These are phyloP conservation scores for Apiotrichum siamense DNA, from an alignment of 1,284 basidiomycete species.

Conservation along the genomic window DNA sequence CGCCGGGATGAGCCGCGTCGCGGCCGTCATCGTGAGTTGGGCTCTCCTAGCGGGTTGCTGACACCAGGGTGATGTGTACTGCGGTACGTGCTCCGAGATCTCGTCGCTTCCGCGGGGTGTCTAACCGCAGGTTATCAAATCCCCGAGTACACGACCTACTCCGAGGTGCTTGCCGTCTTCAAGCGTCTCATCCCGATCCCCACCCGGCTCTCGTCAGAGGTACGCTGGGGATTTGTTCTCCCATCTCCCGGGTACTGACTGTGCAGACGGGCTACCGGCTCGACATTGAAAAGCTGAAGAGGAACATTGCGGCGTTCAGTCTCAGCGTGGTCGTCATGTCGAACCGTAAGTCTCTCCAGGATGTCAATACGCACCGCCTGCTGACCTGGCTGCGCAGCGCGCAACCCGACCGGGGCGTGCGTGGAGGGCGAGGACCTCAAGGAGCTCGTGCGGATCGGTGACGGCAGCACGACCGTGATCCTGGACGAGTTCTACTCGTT, in stretches of 20 bases:
- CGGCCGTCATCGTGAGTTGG: constrained; percentile 61
- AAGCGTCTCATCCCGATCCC: constrained; percentile 83
- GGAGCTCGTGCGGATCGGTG: constrained; percentile 62
- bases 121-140: constrained; percentile 27
- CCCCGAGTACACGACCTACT: constrained; percentile 47
- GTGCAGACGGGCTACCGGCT: constrained; percentile 59
- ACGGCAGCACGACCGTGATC: constrained; percentile 65
- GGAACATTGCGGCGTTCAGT: constrained; percentile 50
- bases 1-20: constrained; percentile 79
- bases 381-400: constrained; percentile 9
- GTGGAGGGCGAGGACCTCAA: constrained; percentile 69
- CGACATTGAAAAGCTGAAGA: constrained; percentile 54
- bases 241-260: background rate
- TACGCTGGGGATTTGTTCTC: too few relatives aligned
- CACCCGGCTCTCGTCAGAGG: constrained; percentile 50
- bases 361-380: too few relatives aligned
- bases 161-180: constrained; percentile 74
- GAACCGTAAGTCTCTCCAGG: constrained; percentile 51
- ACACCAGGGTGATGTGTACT: constrained; percentile 35
- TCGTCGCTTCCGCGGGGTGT: background rate
- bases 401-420: constrained; percentile 67
- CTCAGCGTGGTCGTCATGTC: constrained; percentile 80
- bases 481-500: constrained; percentile 67
- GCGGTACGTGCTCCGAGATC: constrained; percentile 10
- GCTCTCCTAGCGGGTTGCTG: background rate